Base-by-base conservation (phyloP, 495 filamentous ascomycete genomes). In the Lophiotrema nucula region DNA sequence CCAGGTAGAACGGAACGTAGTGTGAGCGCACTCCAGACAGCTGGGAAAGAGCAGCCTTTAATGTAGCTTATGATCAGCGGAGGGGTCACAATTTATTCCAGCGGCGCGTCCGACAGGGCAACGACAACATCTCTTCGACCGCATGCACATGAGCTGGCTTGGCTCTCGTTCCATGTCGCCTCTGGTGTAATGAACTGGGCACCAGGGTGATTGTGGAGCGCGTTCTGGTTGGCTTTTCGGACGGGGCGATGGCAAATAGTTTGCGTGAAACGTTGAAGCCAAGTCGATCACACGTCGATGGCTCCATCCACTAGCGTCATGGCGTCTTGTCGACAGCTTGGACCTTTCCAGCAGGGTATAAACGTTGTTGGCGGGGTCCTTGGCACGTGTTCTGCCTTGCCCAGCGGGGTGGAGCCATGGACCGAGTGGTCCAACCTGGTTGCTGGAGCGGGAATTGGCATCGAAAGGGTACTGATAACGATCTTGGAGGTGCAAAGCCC, bases 81-180 rank as follows among this genome's bases (percentile, higher is more conserved):
- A 48, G 27, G 31, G 53, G 38, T 13, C 21, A 18, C 52, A 57
- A 53, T 53, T 45, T 57, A 58, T 58, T 25, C 25, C 23, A 8
- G 24, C 50, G 53, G 60, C 47, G 53, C 53, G 60, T 24, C 60
- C 48, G 53, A 58, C 60, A 57, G 43, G 60, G 53, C 31, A 43
- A 45, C 52, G 18, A 31, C 39, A 16, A n/a, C 10, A 12, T 22
- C 39, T 24, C 28, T 38, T 42, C 27, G 35, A 39, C 25, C 35
- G 38, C 16, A 31, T 53, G 42, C 48, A 54, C 42, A 48, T 24
- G 57, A 42, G 25, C 39, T 28, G 41, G 10, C 57, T 60, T 60
- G 57, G 57, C 57, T 15, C n/a, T 11, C 2, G 24, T 47, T 38
- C 23, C 47, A 41, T 27, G 47, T n/a, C 16, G 2, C 44, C n/a